phyloP scores from a whole-genome alignment of 2,329 filamentous ascomycete species.

The Alternaria sp. region DNA sequence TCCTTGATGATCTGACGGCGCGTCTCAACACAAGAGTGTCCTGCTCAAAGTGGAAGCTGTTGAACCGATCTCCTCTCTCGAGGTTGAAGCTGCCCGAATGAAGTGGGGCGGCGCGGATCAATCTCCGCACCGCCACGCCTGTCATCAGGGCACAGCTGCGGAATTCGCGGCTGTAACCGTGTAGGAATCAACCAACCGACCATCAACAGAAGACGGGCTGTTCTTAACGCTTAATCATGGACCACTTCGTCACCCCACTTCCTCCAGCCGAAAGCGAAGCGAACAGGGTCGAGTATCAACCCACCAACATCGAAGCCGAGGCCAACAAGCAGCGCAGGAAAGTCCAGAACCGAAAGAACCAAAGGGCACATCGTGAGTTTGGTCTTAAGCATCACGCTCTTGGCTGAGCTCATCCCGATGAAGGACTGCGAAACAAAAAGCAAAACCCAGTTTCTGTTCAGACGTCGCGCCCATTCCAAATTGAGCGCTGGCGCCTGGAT shows the following conservation, averaged over 20 bases:
- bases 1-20: background rate
- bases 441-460: background rate
- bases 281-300: background rate
- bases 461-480: background rate
- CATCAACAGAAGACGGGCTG: background rate
- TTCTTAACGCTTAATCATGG: background rate
- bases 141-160: slow-evolving; percentile 14
- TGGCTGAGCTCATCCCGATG: background rate
- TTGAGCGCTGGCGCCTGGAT: slow-evolving; percentile 2
- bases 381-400: background rate
- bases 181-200: slow-evolving; percentile 6
- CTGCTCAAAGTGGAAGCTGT: background rate
- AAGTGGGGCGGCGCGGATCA: slow-evolving; percentile 17
- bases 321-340: slow-evolving; percentile 10
- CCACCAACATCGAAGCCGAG: background rate
- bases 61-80: background rate
- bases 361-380: slow-evolving; percentile 9
- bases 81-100: background rate
- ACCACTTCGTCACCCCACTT: background rate
- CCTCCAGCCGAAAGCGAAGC: background rate
- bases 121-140: slow-evolving; percentile 13
- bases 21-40: background rate
- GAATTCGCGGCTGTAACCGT: slow-evolving; percentile 13
- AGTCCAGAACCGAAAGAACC: slow-evolving; percentile 11
- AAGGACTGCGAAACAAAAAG: background rate